Base-by-base conservation (phyloP, 768 basidiomycete species). In the Filobasidium floriforme region DNA sequence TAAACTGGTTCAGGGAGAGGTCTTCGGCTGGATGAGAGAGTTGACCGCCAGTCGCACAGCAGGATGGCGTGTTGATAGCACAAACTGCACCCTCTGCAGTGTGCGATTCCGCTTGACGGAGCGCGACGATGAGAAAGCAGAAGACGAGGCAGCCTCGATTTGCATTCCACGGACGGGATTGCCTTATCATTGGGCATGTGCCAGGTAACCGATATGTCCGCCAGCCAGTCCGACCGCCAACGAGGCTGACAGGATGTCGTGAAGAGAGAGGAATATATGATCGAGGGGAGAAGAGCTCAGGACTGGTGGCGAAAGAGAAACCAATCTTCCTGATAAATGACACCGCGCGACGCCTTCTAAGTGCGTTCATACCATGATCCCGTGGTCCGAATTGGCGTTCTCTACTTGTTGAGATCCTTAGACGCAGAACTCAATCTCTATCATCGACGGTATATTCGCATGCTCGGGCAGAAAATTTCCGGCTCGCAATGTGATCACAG, bases 1-100 rank as follows among this genome's bases (percentile, higher is more conserved):
- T 43, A 81, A 85, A 64, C 79, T 86, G 46, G 80, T 71, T 41
- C 59, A 28, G 40, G 66, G 72, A 55, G 63, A 76, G 26, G 63
- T 66, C 14, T 64, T 55, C 5, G 79, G 80, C 1, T 81, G 80
- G 80, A 70, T 57, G 54, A 57, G 26, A 24, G 15, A 57, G 26
- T 57, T 28, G 26, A 28, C 26, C 12, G 54, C 14, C 14, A 4
- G 26, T 26, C 22, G 54, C 4, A 57, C 15, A 2, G 54, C 54
- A 15, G 54, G 54, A 22, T 57, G 54, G 54, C 22, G 54, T 7
- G 22, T 32, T 2, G 15, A 22, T 15, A 32, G 26, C 6, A 57
- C 24, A 15, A 15, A 4, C 1, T 57, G 54, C 54, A 15, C 4
- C 26, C 24, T 26, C 4, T 57, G 54, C 26, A 28, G 5, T 15